These are phyloP conservation scores for Fusarium sp. DNA, from an alignment of 2,329 filamentous ascomycete species.

Conservation along the genomic window DNA sequence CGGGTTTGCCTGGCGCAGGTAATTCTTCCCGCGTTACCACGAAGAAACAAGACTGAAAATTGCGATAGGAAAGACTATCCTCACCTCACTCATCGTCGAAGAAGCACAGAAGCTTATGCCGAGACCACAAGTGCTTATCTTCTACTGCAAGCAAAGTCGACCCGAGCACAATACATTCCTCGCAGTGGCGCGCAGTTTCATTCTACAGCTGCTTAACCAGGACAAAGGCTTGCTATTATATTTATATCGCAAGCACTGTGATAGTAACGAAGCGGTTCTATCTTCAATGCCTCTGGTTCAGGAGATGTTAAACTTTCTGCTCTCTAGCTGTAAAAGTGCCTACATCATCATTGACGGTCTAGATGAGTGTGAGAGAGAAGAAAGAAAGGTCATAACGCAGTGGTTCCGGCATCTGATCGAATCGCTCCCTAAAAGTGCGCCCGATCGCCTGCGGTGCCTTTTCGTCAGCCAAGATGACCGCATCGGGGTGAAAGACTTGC, in stretches of 20 bases:
- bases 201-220: rapidly evolving
- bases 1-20: not conserved
- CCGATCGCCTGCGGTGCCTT: not conserved
- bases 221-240: rapidly evolving
- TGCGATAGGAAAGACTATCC: rapidly evolving
- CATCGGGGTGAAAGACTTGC: rapidly evolving
- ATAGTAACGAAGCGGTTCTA: rapidly evolving
- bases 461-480: not conserved
- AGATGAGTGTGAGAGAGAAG: not conserved
- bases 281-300: rapidly evolving
- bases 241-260: rapidly evolving
- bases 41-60: not conserved
- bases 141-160: rapidly evolving
- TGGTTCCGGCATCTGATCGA: not conserved
- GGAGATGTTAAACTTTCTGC: rapidly evolving
- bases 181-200: rapidly evolving
- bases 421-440: rapidly evolving
- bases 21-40: rapidly evolving
- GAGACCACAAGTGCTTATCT: rapidly evolving
- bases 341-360: not conserved
- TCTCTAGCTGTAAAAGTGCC: rapidly evolving
- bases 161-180: rapidly evolving
- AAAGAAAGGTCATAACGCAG: not conserved
- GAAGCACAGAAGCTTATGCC: rapidly evolving
- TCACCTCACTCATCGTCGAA: rapidly evolving